Percentiles rank a stretch among this genome's conserved stretches.
These are phyloP conservation scores for Lasiodiplodia gonubiensis DNA, from an alignment of 2,329 filamentous ascomycete genomes.

Conservation along the genomic window DNA sequence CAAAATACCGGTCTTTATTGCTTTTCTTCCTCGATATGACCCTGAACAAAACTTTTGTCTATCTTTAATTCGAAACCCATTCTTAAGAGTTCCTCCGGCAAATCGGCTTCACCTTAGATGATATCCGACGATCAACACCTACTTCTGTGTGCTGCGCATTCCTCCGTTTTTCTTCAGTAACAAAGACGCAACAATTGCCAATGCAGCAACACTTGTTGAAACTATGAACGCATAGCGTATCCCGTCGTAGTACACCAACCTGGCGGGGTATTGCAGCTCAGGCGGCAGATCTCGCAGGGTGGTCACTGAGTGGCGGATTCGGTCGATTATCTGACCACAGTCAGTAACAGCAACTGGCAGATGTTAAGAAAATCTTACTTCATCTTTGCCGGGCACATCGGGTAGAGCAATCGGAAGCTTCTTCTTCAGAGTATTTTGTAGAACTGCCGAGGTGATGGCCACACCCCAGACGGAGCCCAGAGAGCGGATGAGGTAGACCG, in stretches of 20 bases:
- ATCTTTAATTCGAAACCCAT: too few species aligned
- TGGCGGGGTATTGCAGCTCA: constrained; percentile 62
- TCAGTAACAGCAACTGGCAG: constrained; percentile 45
- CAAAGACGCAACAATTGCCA: constrained; percentile 57
- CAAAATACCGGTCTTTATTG: too few species aligned
- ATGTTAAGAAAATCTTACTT: constrained; percentile 32
- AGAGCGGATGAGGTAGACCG: constrained; percentile 68
- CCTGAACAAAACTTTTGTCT: too few species aligned
- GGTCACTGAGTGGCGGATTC: constrained; percentile 66
- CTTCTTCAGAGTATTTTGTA: constrained; percentile 65
- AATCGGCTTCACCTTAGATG: too few species aligned
- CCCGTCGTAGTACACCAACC: constrained; percentile 65
- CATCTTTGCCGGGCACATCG: constrained; percentile 63
- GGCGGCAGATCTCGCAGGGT: constrained; percentile 61
- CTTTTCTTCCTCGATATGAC: too few species aligned
- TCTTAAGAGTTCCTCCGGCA: too few species aligned
- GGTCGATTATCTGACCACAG: constrained; percentile 61
- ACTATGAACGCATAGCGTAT: constrained; percentile 62
- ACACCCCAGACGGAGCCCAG: constrained; percentile 70
- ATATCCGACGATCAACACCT: not conserved
- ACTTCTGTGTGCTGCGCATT: constrained; percentile 2
- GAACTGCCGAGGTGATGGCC: constrained; percentile 65
- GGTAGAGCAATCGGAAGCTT: constrained; percentile 60
- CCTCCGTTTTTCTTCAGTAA: constrained; percentile 37
- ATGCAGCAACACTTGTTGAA: constrained; percentile 58